A percentile compares a stretch with the other conserved stretches of the same genome.
Conservation (phyloP, 2,329 filamentous ascomycete genomes). For the Diplocarpon rosae region DNA sequence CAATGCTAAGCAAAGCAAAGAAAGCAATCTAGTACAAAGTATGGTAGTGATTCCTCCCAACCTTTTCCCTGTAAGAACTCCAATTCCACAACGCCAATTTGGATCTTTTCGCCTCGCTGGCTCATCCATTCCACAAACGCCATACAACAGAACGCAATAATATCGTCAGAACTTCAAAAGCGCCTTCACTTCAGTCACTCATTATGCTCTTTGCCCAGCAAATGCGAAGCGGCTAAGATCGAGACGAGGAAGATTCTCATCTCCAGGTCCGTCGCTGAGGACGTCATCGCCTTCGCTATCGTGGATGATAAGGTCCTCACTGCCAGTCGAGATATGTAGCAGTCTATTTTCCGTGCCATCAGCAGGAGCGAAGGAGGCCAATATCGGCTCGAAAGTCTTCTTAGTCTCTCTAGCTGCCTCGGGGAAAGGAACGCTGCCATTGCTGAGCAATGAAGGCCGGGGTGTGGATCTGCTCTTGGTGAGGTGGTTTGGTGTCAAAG, state of each 20-base stretch:
- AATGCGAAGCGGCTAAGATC: constrained; percentile 14
- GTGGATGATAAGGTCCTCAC: constrained; percentile 40
- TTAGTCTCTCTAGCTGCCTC: constrained; percentile 13
- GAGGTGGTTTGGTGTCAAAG: constrained; percentile 16
- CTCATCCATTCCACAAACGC: background rate
- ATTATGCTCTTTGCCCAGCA: background rate
- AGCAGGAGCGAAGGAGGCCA: constrained; percentile 27
- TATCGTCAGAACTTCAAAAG: too few species aligned
- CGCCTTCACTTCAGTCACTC: too few species aligned
- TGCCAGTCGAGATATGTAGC: constrained; percentile 29
- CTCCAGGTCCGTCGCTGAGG: constrained; percentile 23
- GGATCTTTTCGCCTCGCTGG: background rate
- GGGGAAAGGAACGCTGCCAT: constrained; percentile 18
- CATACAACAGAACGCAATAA: background rate
- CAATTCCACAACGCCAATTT: background rate
- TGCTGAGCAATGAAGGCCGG: constrained; percentile 13
- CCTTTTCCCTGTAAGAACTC: background rate
- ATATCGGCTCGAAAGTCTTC: constrained; percentile 25
- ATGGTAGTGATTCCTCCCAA: background rate
- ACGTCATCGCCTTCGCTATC: constrained; percentile 35
- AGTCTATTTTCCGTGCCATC: constrained; percentile 17
- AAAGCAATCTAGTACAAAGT: background rate
- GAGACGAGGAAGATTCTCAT: constrained; percentile 5
- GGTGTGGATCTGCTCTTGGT: constrained; percentile 5
- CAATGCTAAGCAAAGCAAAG: background rate